These are phyloP conservation scores for Isoetes engelmannii DNA, from an alignment of 83 land plant species.

Conservation along the genomic window DNA sequence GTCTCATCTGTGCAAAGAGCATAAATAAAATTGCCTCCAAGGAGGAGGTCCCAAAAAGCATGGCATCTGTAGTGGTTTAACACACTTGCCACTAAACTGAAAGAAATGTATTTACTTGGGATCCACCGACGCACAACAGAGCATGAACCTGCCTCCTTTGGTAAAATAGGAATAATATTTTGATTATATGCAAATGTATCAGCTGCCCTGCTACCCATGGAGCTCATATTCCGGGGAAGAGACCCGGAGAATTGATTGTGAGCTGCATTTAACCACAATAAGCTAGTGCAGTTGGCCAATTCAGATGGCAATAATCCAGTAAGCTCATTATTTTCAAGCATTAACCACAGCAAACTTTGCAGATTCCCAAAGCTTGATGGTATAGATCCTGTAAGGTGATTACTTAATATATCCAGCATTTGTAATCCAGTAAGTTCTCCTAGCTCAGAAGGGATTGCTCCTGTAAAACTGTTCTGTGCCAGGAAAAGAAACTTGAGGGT, in stretches of 20 bases:
- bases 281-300: constrained; percentile 11
- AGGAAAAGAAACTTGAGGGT: background rate
- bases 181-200: background rate
- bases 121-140: constrained; percentile 50
- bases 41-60: constrained; percentile 40
- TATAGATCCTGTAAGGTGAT: constrained; percentile 2
- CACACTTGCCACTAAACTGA: constrained; percentile 37
- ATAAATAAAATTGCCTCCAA: constrained; percentile 41
- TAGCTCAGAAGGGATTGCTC: constrained; percentile 3
- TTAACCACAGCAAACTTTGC: constrained; percentile 2
- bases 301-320: constrained; percentile 3
- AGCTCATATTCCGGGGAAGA: background rate
- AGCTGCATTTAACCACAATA: constrained; percentile 6
- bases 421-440: constrained; percentile 2
- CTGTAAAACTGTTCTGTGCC: background rate
- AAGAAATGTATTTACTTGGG: constrained; percentile 54
- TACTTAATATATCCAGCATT: constrained; percentile 4
- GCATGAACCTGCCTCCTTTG: constrained; percentile 46
- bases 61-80: constrained; percentile 45
- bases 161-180: background rate
- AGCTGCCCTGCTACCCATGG: background rate
- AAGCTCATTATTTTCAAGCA: background rate
- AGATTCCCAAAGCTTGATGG: background rate
- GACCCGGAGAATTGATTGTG: constrained; percentile 2
- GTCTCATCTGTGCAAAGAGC: constrained; percentile 26